These are phyloP conservation scores for Cicer pinnatifidum DNA, from an alignment of 306 rosid species.

Conservation along the genomic window DNA sequence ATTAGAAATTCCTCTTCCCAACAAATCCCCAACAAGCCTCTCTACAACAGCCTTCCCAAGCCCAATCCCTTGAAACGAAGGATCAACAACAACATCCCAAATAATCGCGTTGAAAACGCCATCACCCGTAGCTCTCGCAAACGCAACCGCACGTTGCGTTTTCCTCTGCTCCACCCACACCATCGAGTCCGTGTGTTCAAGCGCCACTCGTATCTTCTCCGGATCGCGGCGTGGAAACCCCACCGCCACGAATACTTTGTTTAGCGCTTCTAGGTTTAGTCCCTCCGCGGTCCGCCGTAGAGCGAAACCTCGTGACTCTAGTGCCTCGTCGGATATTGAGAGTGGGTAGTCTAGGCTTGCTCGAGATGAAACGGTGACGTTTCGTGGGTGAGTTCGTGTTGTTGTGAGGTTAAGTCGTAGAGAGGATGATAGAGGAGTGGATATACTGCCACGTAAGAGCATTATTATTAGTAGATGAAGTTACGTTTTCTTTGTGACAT, in stretches of 20 bases:
- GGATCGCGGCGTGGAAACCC: conserved; percentile 86
- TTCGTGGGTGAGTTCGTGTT: conserved; percentile 29
- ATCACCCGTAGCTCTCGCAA: conserved; percentile 90
- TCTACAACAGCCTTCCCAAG: conserved; percentile 85
- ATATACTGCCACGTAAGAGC: conserved; percentile 64
- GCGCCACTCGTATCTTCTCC: conserved; percentile 65
- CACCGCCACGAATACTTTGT: conserved; percentile 80
- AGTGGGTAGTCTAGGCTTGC: conserved; percentile 26
- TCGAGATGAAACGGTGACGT: conserved; percentile 47
- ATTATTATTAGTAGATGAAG: conserved; percentile 7
- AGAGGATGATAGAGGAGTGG: conserved; percentile 46
- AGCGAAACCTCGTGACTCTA: conserved; percentile 72
- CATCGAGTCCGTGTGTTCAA: conserved; percentile 74
- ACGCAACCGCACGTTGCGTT: conserved; percentile 72
- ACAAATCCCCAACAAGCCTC: conserved; percentile 61
- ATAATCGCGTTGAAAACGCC: conserved; percentile 92
- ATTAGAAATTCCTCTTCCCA: conserved; percentile 61
- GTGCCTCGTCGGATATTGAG: conserved; percentile 62
- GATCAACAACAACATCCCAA: conserved; percentile 95
- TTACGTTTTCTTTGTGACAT: background rate
- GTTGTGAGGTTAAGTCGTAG: conserved; percentile 9
- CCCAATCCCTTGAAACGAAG: conserved; percentile 88
- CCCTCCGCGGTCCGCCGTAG: conserved; percentile 62
- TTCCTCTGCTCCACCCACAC: conserved; percentile 75
- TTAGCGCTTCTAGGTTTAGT: conserved; percentile 71